Conservation (phyloP, 768 basidiomycete species). For the Pseudohyphozyma bogoriensis region DNA sequence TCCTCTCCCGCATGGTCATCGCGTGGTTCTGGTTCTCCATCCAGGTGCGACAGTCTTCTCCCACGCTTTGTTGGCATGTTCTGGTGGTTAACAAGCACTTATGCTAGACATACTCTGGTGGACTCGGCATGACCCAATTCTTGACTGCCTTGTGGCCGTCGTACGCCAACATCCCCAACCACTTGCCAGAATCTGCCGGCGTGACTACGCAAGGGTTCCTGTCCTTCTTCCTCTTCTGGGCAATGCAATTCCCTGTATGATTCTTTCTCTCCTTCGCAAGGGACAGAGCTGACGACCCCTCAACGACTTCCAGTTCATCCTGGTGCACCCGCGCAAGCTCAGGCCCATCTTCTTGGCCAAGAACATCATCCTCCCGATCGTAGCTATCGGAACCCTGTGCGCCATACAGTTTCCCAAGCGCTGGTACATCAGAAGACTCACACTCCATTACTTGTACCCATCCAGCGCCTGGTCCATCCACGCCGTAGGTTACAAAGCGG, state of each 20-base stretch:
- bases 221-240: conserved; percentile 27
- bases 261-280: not conserved
- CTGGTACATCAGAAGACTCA: conserved; percentile 1
- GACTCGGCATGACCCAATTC: conserved; percentile 9
- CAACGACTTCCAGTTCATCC: conserved; percentile 62
- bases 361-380: conserved; percentile 51
- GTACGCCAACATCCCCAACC: conserved; percentile 19
- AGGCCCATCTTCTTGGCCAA: conserved; percentile 65
- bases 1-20: conserved; percentile 19
- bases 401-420: conserved; percentile 60
- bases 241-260: conserved; percentile 1
- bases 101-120: conserved; percentile 8
- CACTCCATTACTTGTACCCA: too few relatives aligned
- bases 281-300: conserved; percentile 22
- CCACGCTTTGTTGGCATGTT: not conserved
- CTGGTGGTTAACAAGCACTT: not conserved
- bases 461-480: conserved; percentile 31
- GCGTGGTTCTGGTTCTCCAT: conserved; percentile 25
- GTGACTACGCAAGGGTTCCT: conserved; percentile 16
- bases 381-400: conserved; percentile 55
- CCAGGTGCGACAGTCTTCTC: not conserved
- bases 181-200: conserved; percentile 15
- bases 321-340: conserved; percentile 66
- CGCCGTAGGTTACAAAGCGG: not conserved
- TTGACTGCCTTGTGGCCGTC: conserved; percentile 22